Evolutionary conservation across 345 rosid genomes (phyloP), one percentile per base, ranked within the genome.

Genomic region (Laguncularia racemosa): DNA sequence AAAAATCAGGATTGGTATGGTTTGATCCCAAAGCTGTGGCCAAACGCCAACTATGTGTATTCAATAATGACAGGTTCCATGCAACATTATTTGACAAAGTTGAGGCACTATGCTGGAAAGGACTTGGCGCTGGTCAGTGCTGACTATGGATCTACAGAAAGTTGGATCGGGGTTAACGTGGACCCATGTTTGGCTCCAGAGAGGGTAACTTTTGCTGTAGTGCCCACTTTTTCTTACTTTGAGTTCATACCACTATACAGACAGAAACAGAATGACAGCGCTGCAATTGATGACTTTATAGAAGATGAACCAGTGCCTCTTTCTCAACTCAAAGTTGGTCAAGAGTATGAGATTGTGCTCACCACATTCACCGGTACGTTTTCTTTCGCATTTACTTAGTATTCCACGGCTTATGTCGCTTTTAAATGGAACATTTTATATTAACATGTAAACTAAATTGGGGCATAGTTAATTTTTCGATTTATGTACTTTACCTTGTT

Each of bases 31-130:
- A 75, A 71, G 66, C 70, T 92, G 16, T 92, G 98, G 98, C 95
- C 98, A 14, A 84, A 80, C 57, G 93, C 89, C 11, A 92, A 89
- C 71, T 89, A 86, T 56, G 74, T 92, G 4, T 89, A 88, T 63
- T 89, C 98, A 0, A 92, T 92, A 68, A 84, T 92, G 98, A 92
- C 98, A 0, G 98, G 98, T 4, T 84, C 96, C 2, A 92, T 92
- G 98, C 79, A 78, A 46, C 89, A 76, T 0, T 92, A 92, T 72
- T 20, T 78, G 71, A 84, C 69, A 43, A 89, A 76, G 65, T 58
- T 92, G n/a, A 84, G 88, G 71, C 89, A 84, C 62, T 89, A 92
- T 23, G 78, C 78, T 13, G 82, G 86, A 1, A 76, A 60, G n/a
- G 40, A 33, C 1, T 68, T 92, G 71, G 85, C 96, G 44, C 64